These are phyloP conservation scores for Gypsophila paniculata DNA, from an alignment of 179 eudicot genomes.

Conservation along the genomic window DNA sequence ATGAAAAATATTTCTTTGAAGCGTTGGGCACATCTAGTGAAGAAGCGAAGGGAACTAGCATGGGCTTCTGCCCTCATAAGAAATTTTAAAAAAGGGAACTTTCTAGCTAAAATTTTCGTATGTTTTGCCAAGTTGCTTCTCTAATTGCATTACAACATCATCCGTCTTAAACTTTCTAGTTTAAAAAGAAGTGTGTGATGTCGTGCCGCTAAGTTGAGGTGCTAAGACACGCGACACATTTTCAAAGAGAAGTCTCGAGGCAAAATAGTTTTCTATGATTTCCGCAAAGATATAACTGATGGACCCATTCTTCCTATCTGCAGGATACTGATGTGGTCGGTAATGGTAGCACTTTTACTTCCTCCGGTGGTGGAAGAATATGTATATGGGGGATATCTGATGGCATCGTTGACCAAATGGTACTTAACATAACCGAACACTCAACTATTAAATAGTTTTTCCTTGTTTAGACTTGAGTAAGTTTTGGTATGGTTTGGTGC, in stretches of 20 bases:
- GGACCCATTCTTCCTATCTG: slow-evolving; percentile 13
- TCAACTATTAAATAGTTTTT: neutral
- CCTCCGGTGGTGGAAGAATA: slow-evolving; percentile 81
- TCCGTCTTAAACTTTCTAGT: slow-evolving; percentile 5
- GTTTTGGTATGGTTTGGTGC: slow-evolving; percentile 17
- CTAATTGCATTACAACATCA: neutral
- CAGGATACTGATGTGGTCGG: slow-evolving; percentile 56
- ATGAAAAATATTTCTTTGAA: neutral
- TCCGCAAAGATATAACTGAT: neutral
- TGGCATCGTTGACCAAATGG: slow-evolving; percentile 78
- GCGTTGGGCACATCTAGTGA: neutral
- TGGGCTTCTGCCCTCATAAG: neutral
- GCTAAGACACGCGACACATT: neutral
- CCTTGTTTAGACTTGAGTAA: neutral
- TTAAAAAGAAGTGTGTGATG: neutral
- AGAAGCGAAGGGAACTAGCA: neutral
- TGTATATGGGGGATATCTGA: slow-evolving; percentile 69
- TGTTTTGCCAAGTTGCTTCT: slow-evolving; percentile 3
- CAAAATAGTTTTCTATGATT: slow-evolving; percentile 6
- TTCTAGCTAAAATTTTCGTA: neutral
- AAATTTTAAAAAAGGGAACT: neutral
- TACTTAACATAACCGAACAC: slow-evolving; percentile 21
- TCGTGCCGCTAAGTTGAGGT: slow-evolving; percentile 1
- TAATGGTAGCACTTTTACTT: slow-evolving; percentile 62
- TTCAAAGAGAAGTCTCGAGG: neutral